Base-by-base conservation (phyloP, 306 rosid species). In the Delonix regia region DNA sequence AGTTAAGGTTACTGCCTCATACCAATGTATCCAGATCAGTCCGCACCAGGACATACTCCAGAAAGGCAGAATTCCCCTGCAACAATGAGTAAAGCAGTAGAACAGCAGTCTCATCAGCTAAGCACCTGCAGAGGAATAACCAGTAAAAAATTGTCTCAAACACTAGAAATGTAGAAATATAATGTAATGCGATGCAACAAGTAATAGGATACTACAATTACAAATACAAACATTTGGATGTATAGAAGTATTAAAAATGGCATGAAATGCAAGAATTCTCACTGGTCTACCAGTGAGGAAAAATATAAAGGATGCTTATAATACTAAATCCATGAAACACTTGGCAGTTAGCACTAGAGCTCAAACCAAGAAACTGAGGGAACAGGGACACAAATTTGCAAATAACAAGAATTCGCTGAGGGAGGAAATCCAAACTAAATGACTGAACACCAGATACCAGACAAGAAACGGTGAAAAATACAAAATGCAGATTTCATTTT, bases 11-110 rank as follows among this genome's bases (percentile, higher is more conserved):
- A 42, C 48, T 45, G 74, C 52, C 48, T 33, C 96, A 51, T 96
- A 96, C 99, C 99, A 96, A 80, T 61, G 98, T 96, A 85, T 96
- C 98, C 87, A 93, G 48, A 90, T 96, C 99, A 80, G 97, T 96
- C 85, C 99, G 97, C 86, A 96, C 99, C 90, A 96, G 88, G 47
- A 93, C 99, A 79, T 96, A 96, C 83, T 96, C 99, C 83, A 89
- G 85, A 87, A 96, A 96, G 75, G 87, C 85, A n/a, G 94, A 82
- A 81, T 96, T 96, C 83, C 98, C 99, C 85, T 96, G 98, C 86
- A 96, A 76, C 70, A 96, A 86, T 44, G 99, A 91, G 87, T 96
- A 96, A 70, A 96, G 98, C 83, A 96, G 83, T 38, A 96, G 92
- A 16, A 92, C 99, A 74, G 97, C 92, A 81, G 94, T 84, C 90